A percentile compares a stretch with the other conserved stretches of the same genome.
Evolutionary conservation across 176 grass and related monocot species (phyloP).

Genomic region (Zea mays): DNA sequence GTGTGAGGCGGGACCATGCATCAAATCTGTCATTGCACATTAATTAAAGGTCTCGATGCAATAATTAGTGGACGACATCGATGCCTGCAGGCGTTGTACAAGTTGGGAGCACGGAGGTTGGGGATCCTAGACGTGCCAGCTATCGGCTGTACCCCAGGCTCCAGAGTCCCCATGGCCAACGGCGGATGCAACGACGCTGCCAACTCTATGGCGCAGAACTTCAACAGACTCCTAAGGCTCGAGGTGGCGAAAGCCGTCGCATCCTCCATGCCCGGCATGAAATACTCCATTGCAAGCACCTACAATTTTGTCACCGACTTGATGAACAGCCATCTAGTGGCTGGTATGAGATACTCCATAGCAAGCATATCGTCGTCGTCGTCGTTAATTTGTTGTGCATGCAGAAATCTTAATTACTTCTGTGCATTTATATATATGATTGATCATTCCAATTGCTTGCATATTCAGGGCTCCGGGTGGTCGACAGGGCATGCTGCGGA

Average conservation of each 20-base stretch:
- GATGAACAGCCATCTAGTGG: not conserved
- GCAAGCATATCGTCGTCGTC: no score
- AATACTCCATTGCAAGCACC: not conserved
- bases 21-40: no score
- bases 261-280: not conserved
- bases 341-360: not conserved
- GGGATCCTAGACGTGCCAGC: not conserved
- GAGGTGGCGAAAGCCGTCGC: not conserved
- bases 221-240: not conserved
- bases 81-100: not conserved
- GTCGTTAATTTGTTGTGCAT: no score
- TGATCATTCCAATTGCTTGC: no score
- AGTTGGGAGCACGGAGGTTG: not conserved
- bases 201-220: not conserved
- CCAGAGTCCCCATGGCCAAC: not conserved
- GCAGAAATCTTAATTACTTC: no score
- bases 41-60: no score
- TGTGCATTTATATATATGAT: not conserved
- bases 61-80: no score
- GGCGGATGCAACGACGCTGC: not conserved
- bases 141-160: not conserved
- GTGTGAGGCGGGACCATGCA: not conserved
- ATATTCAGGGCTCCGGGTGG: not conserved
- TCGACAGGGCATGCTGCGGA: not conserved
- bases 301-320: not conserved